Conservation (phyloP, 2,329 filamentous ascomycete species). For the Polytolypa hystricis region DNA sequence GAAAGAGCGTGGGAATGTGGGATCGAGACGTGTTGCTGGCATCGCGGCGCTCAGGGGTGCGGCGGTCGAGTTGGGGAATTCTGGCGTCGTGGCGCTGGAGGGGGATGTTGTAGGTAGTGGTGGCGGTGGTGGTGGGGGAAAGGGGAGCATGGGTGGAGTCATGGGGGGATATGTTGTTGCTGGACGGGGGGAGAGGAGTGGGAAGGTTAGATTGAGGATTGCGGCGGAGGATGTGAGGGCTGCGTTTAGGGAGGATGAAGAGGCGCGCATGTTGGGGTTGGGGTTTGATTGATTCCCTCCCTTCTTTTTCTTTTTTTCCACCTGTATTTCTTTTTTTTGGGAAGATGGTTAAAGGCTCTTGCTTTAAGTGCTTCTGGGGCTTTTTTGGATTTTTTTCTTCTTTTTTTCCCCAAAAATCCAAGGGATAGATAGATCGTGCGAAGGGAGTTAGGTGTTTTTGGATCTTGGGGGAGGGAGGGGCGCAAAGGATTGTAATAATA, state of each 20-base stretch:
- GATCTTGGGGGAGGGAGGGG: no score
- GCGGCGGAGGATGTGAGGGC: slow-evolving; percentile 84
- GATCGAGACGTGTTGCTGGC: no score
- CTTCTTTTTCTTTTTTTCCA: no score
- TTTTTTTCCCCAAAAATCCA: no score
- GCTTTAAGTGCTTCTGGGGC: no score
- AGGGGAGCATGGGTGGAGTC: no score
- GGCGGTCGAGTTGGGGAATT: slow-evolving; percentile 72
- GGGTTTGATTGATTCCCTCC: slow-evolving; percentile 28
- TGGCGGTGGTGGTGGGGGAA: slow-evolving; percentile 16
- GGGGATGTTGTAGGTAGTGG: slow-evolving; percentile 19
- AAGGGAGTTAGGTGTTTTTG: no score
- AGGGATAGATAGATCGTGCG: no score
- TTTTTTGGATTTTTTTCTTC: no score
- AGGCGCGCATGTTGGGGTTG: slow-evolving; percentile 70
- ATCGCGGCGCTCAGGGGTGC: slow-evolving; percentile 56
- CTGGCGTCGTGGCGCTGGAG: slow-evolving; percentile 79
- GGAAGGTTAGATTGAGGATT: slow-evolving; percentile 74
- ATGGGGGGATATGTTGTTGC: slow-evolving; percentile 45
- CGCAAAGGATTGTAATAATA: no score
- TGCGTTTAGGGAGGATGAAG: slow-evolving; percentile 77
- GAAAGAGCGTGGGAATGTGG: slow-evolving; percentile 28
- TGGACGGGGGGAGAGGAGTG: slow-evolving; percentile 66
- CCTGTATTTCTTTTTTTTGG: no score
- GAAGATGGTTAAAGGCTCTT: no score